Base-by-base conservation (phyloP, 139 green algal genomes). In the Chlorokybus atmophyticus region DNA sequence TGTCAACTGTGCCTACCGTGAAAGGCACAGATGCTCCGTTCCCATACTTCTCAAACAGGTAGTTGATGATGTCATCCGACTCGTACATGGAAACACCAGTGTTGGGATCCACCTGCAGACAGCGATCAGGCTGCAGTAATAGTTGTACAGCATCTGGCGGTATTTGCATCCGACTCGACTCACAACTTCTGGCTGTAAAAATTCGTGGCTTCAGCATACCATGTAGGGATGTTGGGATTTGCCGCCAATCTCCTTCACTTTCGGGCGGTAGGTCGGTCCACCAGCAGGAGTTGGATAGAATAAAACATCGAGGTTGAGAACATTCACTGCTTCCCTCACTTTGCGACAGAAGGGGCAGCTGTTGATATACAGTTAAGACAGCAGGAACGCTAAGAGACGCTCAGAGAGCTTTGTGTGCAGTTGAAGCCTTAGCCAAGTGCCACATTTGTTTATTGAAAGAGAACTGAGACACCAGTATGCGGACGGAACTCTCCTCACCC, bases 61-160 rank as follows among this genome's bases (percentile, higher is more conserved):
- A 76, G 3, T 50, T 29, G 48, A 76, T 77, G 55, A 76, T 76
- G 23, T 66, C 68, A 24, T 66, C 57, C n/a, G 55, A 66, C 39
- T 76, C 68, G 53, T 75, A 76, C 57, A 76, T 74, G 29, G 29
- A n/a, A 14, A 53, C 31, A 14, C 59, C 66, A 4, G 68, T 66
- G 52, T 77, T 77, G 17, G 68, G 68, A 29, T 77, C 68, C 17
- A 59, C 8, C 64, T 75, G 55, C 3, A 60, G 40, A 47, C 38
- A 14, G 38, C 38, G 38, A 23, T 44, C n/a, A n/a, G n/a, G n/a
- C n/a, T n/a, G n/a, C n/a, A n/a, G n/a, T n/a, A n/a, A n/a, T n/a
- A n/a, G n/a, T n/a, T n/a, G n/a, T n/a, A n/a, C n/a, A n/a, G n/a
- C n/a, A n/a, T n/a, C n/a, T n/a, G n/a, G n/a, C n/a, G n/a, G n/a